A percentile compares a stretch with the other conserved stretches of the same genome.
phyloP scores from a whole-genome alignment of 2,329 filamentous ascomycete genomes.

The Microascus cirrosus region DNA sequence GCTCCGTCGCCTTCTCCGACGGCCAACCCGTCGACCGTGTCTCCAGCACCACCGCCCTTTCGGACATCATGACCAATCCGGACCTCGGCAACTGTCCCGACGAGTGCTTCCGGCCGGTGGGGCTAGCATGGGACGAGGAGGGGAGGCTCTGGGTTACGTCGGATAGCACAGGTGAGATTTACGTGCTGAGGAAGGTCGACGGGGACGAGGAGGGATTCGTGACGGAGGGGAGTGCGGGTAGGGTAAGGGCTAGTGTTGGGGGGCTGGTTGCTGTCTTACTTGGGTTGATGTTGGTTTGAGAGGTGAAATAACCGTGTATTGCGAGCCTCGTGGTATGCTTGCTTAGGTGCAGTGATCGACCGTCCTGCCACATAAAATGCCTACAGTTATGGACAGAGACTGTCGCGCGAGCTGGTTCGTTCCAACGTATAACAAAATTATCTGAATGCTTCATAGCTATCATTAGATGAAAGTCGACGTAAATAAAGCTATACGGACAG shows the following conservation, averaged over 20 bases:
- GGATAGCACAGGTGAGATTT: conserved; percentile 56
- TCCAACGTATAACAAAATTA: too few species aligned
- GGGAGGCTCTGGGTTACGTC: conserved; percentile 51
- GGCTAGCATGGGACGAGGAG: conserved; percentile 37
- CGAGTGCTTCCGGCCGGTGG: conserved; percentile 52
- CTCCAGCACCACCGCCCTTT: conserved; percentile 33
- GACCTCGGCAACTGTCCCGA: conserved; percentile 41
- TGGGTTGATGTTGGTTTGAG: conserved; percentile 3
- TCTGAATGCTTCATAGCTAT: too few species aligned
- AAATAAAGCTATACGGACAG: too few species aligned
- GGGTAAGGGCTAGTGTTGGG: neutral
- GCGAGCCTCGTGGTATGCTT: too few species aligned
- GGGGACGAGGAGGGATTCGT: neutral
- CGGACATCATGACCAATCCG: conserved; percentile 43
- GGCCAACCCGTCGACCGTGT: conserved; percentile 27
- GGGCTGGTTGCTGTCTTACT: conserved; percentile 6
- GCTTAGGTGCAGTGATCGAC: too few species aligned
- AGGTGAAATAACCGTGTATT: too few species aligned
- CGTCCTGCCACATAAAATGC: too few species aligned
- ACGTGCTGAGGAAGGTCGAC: conserved; percentile 29
- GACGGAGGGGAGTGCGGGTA: neutral
- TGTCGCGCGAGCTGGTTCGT: too few species aligned
- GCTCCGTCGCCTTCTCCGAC: conserved; percentile 24
- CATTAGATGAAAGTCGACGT: too few species aligned
- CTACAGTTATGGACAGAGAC: too few species aligned